Base-by-base conservation (phyloP, 2,329 filamentous ascomycete genomes). In the Pseudogymnoascus sp. region DNA sequence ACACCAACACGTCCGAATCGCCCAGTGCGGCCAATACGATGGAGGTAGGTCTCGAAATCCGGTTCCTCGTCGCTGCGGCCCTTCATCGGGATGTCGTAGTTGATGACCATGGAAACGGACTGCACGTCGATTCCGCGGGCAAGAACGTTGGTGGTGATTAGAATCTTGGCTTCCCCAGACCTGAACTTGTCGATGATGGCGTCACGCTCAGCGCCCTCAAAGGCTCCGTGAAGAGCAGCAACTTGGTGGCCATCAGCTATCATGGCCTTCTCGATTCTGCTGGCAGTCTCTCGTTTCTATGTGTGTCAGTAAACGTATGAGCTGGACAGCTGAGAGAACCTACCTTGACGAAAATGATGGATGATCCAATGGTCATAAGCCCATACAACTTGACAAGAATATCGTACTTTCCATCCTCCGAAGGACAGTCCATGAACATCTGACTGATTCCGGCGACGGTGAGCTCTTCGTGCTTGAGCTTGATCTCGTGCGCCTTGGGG, bases 401-500 rank as follows among this genome's bases (percentile, higher is more conserved):
- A 37, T 89, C 85, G 73, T 96, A 99, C 75, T 98, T 98, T 71
- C 90, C 86, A 37, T 87, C 79, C 68, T 96, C 90, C 35, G 83
- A 82, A 22, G 89, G 85, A 72, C 93, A 98, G 75, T 99, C 95
- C 74, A 99, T 91, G 74, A 96, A 99, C 78, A 99, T 91, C 73
- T 99, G 95, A 68, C 93, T 96, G 74, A 99, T 99, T 22, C 95
- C 95, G 75, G 95, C 91, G 65, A 99, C 93, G 0, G 93, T 98
- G 70, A 98, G 85, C 73, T 99, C 91, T 70, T 96, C 89, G 65
- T 93, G 90, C 71, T 91, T 87, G 61, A 99, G 82, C 53, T 90
- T 95, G 73, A 99, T 89, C 69, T 90, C 83, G 76, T 96, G 93
- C 60, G 95, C 88, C 50, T 88, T 85, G 0, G 93, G 91, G 4